Evolutionary conservation across 306 rosid species (phyloP).

Genomic region (Mucuna pruriens): DNA sequence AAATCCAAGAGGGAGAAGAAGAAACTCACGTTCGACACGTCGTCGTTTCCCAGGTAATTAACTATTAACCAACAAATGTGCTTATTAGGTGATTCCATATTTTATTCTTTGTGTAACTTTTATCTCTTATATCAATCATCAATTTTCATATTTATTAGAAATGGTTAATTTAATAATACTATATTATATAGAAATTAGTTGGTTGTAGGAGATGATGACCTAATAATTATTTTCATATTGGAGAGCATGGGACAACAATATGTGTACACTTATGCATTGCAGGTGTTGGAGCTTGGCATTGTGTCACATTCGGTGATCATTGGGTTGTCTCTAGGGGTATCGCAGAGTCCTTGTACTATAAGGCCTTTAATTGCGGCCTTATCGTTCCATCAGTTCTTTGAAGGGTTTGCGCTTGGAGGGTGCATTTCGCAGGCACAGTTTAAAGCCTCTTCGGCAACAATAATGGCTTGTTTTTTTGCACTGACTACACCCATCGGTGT

Average conservation of each 20-base stretch:
- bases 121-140: no score
- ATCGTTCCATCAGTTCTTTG: constrained; percentile 96
- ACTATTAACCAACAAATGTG: neutral
- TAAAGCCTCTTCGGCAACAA: constrained; percentile 59
- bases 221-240: no score
- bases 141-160: no score
- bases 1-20: constrained; percentile 41
- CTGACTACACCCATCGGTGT: constrained; percentile 81
- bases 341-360: constrained; percentile 89
- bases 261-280: neutral
- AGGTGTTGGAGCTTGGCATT: constrained; percentile 95
- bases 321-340: constrained; percentile 87
- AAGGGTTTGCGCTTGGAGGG: constrained; percentile 99
- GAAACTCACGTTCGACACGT: constrained; percentile 74
- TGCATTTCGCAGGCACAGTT: constrained; percentile 95
- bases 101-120: no score
- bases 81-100: no score
- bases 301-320: constrained; percentile 96
- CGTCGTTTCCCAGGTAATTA: constrained; percentile 90
- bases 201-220: no score
- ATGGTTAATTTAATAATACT: no score
- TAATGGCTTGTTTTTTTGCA: constrained; percentile 91
- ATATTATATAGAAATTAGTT: no score
- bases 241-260: no score
- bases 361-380: constrained; percentile 87